These are phyloP conservation scores for Vitis labrusca DNA, from an alignment of 164 flowering plant genomes.

Conservation along the genomic window DNA sequence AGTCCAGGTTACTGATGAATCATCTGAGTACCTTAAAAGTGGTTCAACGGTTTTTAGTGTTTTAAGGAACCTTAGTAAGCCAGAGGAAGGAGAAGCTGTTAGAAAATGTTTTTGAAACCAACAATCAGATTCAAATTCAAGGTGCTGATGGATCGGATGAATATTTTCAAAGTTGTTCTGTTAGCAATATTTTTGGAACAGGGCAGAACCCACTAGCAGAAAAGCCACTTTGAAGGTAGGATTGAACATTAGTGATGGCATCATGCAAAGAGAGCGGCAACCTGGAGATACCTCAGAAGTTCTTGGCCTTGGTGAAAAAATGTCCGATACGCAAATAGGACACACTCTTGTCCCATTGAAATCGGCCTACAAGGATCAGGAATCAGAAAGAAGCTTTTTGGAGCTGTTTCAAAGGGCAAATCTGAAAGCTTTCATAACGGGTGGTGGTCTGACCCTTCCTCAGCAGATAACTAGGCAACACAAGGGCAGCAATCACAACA, in stretches of 20 bases:
- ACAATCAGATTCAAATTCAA: background rate
- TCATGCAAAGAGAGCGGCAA: conserved; percentile 17
- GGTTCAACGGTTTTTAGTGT: too few species aligned
- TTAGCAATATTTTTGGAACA: conserved; percentile 16
- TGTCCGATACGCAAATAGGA: conserved; percentile 54
- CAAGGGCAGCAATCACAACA: too few species aligned
- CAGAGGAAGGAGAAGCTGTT: conserved; percentile 14
- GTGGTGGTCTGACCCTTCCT: conserved; percentile 89
- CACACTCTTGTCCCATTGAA: conserved; percentile 69
- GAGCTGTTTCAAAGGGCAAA: conserved; percentile 87
- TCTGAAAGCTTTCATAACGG: conserved; percentile 88
- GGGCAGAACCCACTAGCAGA: conserved; percentile 18
- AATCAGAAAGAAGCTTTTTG: conserved; percentile 66
- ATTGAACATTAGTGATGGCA: conserved; percentile 13
- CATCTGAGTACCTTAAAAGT: background rate
- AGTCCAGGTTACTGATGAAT: conserved; percentile 17
- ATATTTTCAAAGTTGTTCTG: conserved; percentile 22
- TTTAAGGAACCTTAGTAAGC: background rate
- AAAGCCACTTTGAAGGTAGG: conserved; percentile 16
- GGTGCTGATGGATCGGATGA: conserved; percentile 15
- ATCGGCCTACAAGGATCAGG: conserved; percentile 55
- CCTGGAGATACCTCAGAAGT: conserved; percentile 14
- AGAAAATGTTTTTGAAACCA: conserved; percentile 2
- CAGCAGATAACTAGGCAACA: conserved; percentile 56
- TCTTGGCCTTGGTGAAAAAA: conserved; percentile 9